These are phyloP conservation scores for Hypsizygus ulmarius DNA, from an alignment of 1,284 basidiomycete genomes.

Conservation along the genomic window DNA sequence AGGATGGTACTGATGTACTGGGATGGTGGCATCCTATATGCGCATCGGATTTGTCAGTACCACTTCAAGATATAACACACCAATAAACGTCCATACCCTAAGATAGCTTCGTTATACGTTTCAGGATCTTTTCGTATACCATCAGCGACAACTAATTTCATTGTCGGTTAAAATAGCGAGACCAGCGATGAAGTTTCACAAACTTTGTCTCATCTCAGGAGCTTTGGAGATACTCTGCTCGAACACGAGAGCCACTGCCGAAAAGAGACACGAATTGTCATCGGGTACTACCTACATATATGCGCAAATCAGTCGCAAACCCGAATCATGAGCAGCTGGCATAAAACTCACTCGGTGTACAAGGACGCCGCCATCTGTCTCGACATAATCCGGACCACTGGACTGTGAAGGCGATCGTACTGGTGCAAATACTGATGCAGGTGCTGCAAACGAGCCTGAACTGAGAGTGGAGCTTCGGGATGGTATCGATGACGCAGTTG, in stretches of 20 bases:
- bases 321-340: not conserved
- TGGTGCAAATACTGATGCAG: conserved; percentile 9
- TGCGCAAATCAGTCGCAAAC: not conserved
- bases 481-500: conserved; percentile 10
- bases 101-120: conserved; percentile 79
- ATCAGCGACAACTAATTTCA: conserved; percentile 69
- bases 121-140: conserved; percentile 69
- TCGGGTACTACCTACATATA: conserved; percentile 91
- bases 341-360: conserved; percentile 58
- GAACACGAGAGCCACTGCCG: conserved; percentile 80
- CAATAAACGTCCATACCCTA: conserved; percentile 65
- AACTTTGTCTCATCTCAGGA: conserved; percentile 63
- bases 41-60: not conserved
- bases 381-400: conserved; percentile 55
- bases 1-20: conserved; percentile 81
- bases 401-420: conserved; percentile 10
- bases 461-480: not conserved
- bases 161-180: conserved; percentile 1
- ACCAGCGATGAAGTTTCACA: conserved; percentile 18
- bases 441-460: conserved; percentile 8
- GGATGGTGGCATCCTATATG: conserved; percentile 57
- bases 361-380: conserved; percentile 60
- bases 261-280: conserved; percentile 93
- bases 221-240: conserved; percentile 75
- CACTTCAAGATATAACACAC: too few relatives aligned